A percentile compares a stretch with the other conserved stretches of the same genome.
phyloP scores from a whole-genome alignment of 805 yeast species.

The Grigorovia humatica region DNA sequence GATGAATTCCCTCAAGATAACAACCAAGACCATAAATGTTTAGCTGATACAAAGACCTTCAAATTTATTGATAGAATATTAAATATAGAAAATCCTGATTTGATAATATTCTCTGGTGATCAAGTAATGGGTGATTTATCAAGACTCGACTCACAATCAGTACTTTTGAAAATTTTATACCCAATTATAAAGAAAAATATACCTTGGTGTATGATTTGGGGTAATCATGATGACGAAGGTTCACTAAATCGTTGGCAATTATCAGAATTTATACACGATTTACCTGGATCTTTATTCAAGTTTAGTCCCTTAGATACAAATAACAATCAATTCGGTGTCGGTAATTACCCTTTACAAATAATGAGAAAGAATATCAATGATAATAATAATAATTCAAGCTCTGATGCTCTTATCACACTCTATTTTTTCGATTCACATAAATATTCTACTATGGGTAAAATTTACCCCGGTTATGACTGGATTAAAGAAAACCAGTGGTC shows the following conservation, averaged over 20 bases:
- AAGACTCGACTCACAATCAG: conserved; percentile 72
- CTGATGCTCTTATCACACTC: conserved; percentile 41
- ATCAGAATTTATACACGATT: conserved; percentile 41
- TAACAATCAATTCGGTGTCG: conserved; percentile 56
- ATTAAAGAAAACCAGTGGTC: conserved; percentile 59
- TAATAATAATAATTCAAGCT: conserved; percentile 23
- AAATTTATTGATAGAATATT: conserved; percentile 51
- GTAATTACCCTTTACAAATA: conserved; percentile 61
- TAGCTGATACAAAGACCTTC: conserved; percentile 69
- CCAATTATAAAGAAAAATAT: conserved; percentile 59
- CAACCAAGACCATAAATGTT: conserved; percentile 35
- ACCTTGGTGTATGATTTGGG: conserved; percentile 80
- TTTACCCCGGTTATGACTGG: conserved; percentile 77
- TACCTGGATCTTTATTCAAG: conserved; percentile 61
- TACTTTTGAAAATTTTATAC: conserved; percentile 63
- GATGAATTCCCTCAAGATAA: conserved; percentile 52
- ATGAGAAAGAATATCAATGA: conserved; percentile 9
- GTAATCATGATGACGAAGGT: conserved; percentile 94
- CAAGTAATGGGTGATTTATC: conserved; percentile 69
- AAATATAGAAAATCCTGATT: conserved; percentile 70
- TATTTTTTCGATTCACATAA: conserved; percentile 82
- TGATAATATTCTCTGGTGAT: conserved; percentile 85
- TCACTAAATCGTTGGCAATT: conserved; percentile 48
- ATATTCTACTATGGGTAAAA: conserved; percentile 55
- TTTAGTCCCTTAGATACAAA: conserved; percentile 47